Evolutionary conservation across 768 basidiomycete genomes (phyloP), one percentile per base, ranked within the genome.

Genomic region (Amanita brunnescens): DNA sequence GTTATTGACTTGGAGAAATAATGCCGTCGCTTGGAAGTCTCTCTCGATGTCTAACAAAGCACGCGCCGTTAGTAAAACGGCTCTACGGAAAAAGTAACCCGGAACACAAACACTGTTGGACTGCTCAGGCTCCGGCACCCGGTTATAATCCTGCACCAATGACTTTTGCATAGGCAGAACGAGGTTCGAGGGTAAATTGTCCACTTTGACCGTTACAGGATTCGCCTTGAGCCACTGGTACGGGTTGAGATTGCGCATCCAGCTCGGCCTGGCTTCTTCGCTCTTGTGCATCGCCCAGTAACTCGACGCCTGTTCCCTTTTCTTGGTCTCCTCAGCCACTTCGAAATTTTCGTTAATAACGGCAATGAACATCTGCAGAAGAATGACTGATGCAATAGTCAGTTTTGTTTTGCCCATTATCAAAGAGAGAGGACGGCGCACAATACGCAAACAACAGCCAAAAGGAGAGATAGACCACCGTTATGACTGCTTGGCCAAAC

Each of bases 311-410:
- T 96, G 95, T 55, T 85, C 77, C 13, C 78, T 77, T 47, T 85
- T 81, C 71, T 97, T 97, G 23, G 82, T 77, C 62, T 94, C 91
- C 61, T 97, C 95, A 0, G 91, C 91, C 5, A 96, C 81, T 20
- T 84, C 76, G 59, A 98, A 97, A 66, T 94, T 95, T 72, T 94
- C 92, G 60, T 93, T 90, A 73, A 96, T 92, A 40, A 95, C 92
- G 30, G 95, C 95, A 60, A 98, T 90, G 71, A 97, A 96, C 84
- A 97, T 87, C 62, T 95, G 92, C 44, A 95, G 64, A 7, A 95
- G 75, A 59, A 95, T 90, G 72, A 91, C 93, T 94, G 48, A n/a
- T 43, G 43, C 52, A 23, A 59, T 43, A 32, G 23, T 46, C 12
- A 49, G 33, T 23, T 18, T 39, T 13, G 14, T 47, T n/a, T n/a